Evolutionary conservation across 306 rosid genomes (phyloP).

Genomic region (Quercus rubra): DNA sequence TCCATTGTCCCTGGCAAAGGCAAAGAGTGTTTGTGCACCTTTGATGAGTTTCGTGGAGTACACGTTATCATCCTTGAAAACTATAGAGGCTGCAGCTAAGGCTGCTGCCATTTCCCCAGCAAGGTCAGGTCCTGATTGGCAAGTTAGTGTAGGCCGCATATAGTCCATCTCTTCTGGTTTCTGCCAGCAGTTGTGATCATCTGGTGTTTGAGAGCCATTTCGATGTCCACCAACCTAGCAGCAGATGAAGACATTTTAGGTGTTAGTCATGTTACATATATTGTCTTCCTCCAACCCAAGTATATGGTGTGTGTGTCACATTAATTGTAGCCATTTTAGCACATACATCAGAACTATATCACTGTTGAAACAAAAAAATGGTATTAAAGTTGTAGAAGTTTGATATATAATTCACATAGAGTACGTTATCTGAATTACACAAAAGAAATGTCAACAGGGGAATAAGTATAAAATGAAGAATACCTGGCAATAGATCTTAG

Average conservation of each 20-base stretch:
- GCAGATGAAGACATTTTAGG: too few species aligned
- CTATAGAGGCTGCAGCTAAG: conserved; percentile 63
- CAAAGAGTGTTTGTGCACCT: conserved; percentile 46
- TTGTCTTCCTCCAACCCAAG: too few species aligned
- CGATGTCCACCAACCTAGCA: conserved; percentile 48
- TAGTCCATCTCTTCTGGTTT: conserved; percentile 63
- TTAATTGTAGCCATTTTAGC: too few species aligned
- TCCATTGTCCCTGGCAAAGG: conserved; percentile 45
- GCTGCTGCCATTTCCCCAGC: conserved; percentile 77
- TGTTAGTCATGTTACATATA: too few species aligned
- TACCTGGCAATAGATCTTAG: conserved; percentile 54
- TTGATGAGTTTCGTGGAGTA: conserved; percentile 43
- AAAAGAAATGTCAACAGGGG: background rate
- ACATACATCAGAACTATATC: too few species aligned
- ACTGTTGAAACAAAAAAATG: too few species aligned
- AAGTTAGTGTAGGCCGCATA: conserved; percentile 23
- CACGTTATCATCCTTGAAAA: conserved; percentile 40
- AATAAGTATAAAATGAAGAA: background rate
- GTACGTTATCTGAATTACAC: background rate
- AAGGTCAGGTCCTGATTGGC: conserved; percentile 45
- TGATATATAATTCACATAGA: too few species aligned
- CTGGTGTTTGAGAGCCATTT: conserved; percentile 40
- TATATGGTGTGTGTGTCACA: too few species aligned
- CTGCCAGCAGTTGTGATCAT: conserved; percentile 64
- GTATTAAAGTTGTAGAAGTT: too few species aligned